phyloP scores from a whole-genome alignment of 345 rosid genomes.

The Hibiscus mutabilis region DNA sequence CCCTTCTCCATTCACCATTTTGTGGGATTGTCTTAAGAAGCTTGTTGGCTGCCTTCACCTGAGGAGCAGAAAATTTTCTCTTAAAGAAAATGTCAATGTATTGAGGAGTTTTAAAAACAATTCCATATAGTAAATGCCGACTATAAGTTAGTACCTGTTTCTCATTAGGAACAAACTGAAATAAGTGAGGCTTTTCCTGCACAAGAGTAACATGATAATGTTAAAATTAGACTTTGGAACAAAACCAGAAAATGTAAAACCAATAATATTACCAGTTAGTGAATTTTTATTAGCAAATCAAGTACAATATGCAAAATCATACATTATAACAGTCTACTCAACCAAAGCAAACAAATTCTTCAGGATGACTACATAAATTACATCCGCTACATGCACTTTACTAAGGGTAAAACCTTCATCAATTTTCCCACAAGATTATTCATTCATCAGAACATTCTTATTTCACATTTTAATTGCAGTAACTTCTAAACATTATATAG shows the following conservation, averaged over 20 bases:
- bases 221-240: background rate
- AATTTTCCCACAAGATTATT: background rate
- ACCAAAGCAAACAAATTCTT: background rate
- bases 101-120: background rate
- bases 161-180: conserved; percentile 95
- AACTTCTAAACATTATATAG: background rate
- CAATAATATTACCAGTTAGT: too few species aligned
- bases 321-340: background rate
- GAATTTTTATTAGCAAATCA: background rate
- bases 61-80: conserved; percentile 6
- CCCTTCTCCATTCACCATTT: conserved; percentile 44
- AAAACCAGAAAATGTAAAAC: background rate
- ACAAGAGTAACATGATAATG: conserved; percentile 1
- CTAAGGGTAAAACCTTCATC: background rate
- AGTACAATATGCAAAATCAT: background rate
- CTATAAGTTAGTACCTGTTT: conserved; percentile 48
- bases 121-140: background rate
- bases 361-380: background rate
- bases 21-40: conserved; percentile 60
- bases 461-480: too few species aligned
- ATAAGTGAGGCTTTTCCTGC: conserved; percentile 87
- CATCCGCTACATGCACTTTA: background rate
- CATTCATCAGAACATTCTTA: too few species aligned
- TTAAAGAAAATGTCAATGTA: background rate
- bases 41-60: conserved; percentile 93